Conservation (phyloP, 257 asterid species). For the Forsythia viridissima region DNA sequence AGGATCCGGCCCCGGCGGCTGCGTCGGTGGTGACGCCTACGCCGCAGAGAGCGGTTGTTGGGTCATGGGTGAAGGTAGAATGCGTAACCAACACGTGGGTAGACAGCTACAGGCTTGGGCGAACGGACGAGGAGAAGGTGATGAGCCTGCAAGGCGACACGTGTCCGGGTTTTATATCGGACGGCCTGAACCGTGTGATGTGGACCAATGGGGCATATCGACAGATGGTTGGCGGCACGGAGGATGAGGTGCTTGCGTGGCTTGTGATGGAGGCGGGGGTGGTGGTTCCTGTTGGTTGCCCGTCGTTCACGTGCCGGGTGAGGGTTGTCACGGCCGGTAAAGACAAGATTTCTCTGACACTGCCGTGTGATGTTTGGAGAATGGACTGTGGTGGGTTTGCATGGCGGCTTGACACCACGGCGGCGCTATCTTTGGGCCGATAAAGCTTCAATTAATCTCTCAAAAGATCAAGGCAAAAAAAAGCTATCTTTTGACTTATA, state of each 20-base stretch:
- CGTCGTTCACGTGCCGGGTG: constrained; percentile 76
- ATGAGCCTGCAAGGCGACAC: constrained; percentile 53
- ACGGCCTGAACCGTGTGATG: constrained; percentile 46
- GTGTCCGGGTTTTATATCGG: constrained; percentile 77
- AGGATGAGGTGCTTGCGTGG: constrained; percentile 26
- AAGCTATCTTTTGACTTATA: neutral
- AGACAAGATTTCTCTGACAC: constrained; percentile 38
- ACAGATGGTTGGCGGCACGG: constrained; percentile 34
- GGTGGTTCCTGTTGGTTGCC: constrained; percentile 27
- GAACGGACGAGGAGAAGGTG: constrained; percentile 54
- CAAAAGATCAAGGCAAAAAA: neutral
- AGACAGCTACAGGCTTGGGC: constrained; percentile 28
- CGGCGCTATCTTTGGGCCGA: constrained; percentile 67
- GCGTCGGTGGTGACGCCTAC: constrained; percentile 5
- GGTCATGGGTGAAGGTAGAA: constrained; percentile 57
- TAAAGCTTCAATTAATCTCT: constrained; percentile 1
- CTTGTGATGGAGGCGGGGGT: constrained; percentile 49
- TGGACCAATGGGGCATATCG: constrained; percentile 68
- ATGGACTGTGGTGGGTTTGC: constrained; percentile 83
- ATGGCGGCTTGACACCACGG: constrained; percentile 85
- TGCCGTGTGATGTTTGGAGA: constrained; percentile 90
- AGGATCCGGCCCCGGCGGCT: constrained; percentile 3
- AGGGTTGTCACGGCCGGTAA: constrained; percentile 58
- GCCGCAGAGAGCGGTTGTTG: constrained; percentile 25
- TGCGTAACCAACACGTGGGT: constrained; percentile 53